Base-by-base conservation (phyloP, 805 yeast genomes). In the Ogataea thermomethanolica region DNA sequence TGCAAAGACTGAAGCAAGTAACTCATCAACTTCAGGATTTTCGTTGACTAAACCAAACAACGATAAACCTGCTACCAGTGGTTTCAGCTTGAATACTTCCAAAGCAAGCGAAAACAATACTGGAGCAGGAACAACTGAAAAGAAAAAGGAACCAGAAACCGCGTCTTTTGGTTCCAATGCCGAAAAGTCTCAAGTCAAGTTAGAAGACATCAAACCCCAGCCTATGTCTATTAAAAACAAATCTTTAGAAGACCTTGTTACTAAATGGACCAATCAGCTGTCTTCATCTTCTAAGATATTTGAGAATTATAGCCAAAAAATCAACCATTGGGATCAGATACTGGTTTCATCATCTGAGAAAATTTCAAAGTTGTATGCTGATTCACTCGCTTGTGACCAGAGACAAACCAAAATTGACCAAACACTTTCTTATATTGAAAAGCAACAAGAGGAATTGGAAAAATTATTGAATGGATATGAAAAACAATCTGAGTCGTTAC, bases 381-480 rank as follows among this genome's bases (percentile, higher is more conserved):
- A 87, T 47, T 81, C 93, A 3, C 62, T 82, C 27, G 78, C 79
- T 38, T 95, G 96, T 5, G 96, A 90, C 55, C 85, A 83, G 50
- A 78, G 85, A 37, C 97, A 91, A 58, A 70, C 72, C 30, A 84
- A 83, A 51, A 82, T 93, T 33, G 98, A 93, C 51, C 96, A 89
- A 61, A 83, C 89, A 28, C 69, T 93, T 41, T 69, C 80, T 29
- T 91, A 89, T 56, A 84, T 93, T 36, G 93, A 84, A 55, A 82
- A 83, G 51, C 98, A 93, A 60, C 99, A 93, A 58, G 87, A 85
- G 43, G 98, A 91, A 55, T 68, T 93, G 35, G 99, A 91, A 44
- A 70, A 75, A 11, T 73, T 91, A 53, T 73, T 93, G 47, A 84
- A 84, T 49, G 82, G 82, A 46, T 90, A 90, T 56, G 98, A 93